Evolutionary conservation across 2,329 filamentous ascomycete genomes (phyloP), one percentile per base, ranked within the genome.

Genomic region (Colletotrichum sp.): DNA sequence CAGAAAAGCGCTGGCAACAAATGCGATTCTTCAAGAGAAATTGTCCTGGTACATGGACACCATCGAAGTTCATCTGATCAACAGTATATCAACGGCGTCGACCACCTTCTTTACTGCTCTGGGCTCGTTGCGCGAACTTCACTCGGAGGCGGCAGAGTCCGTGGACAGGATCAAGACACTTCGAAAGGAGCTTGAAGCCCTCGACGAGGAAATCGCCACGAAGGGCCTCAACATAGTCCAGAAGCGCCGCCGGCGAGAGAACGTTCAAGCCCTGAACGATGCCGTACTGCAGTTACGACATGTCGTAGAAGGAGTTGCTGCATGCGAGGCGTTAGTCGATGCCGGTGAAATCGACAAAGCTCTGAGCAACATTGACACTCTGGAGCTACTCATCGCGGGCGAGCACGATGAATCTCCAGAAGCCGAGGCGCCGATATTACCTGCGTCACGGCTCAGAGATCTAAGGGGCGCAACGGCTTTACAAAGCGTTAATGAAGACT

Each of bases 1-100:
- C 10, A 92, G 96, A 76, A 99, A 98, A 83, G 95, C 95, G 2
- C 88, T 99, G 32, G 96, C 96, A 9, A 98, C 96, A 1, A 99
- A 99, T 85, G 97, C 97, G 0, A 99, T 99, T 75, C 85, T 99
- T 44, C 97, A 99, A 83, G 97, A 99, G 85, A 99, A 99, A 85
- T 88, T 99, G 15, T 99, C 97, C 1, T 99, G 97, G 97, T 99
- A 99, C 84, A 98, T 99, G 96, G 97, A 99, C 83, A 99, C 97
- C 0, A 96, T 99, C 26, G 97, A 99, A 83, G 95, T 99, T 71
- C 97, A 99, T 83, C 88, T 99, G 9, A 98, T 99, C 80, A 95
- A 95, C 36, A 98, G 96, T 0, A 99, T 99, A 78, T 99, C 96
- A 4, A 96, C 95, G 0, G 97, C 97, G 2, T 99, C 97, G 0